phyloP scores from a whole-genome alignment of 192 early-diverging fungal species.

The Oehlia diaphana region DNA sequence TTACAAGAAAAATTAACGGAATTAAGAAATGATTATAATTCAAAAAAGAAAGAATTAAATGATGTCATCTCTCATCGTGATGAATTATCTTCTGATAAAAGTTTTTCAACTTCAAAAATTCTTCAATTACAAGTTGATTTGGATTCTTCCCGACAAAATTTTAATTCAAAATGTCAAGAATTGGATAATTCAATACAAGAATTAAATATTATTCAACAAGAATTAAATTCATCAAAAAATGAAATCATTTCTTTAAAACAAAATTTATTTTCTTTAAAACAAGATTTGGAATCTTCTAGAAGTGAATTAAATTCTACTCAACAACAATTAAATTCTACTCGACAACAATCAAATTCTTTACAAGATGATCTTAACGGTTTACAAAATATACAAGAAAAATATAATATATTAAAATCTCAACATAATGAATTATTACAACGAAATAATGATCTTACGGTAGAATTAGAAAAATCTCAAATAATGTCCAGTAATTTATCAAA shows the following conservation, averaged over 20 bases:
- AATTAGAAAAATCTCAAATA: not conserved
- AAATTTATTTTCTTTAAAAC: not conserved
- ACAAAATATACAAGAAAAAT: conserved; percentile 11
- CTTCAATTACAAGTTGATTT: not conserved
- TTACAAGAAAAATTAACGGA: not conserved
- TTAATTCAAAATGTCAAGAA: not conserved
- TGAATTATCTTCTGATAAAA: not conserved
- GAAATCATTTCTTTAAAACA: not conserved
- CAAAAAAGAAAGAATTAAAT: not conserved
- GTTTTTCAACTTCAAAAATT: not conserved
- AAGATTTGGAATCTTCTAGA: not conserved
- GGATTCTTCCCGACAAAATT: too few species aligned
- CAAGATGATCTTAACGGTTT: not conserved
- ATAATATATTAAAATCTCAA: not conserved
- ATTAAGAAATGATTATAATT: not conserved
- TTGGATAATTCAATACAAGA: not conserved
- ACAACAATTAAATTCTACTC: not conserved
- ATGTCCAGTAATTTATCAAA: not conserved
- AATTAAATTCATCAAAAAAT: not conserved
- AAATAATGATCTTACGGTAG: not conserved
- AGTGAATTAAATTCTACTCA: not conserved
- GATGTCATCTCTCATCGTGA: not conserved
- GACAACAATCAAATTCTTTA: not conserved
- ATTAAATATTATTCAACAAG: not conserved
- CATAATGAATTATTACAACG: not conserved